Percentiles rank a stretch among this genome's conserved stretches.
Conservation (phyloP, 768 basidiomycete species). For the Lactifluus echinatus region DNA sequence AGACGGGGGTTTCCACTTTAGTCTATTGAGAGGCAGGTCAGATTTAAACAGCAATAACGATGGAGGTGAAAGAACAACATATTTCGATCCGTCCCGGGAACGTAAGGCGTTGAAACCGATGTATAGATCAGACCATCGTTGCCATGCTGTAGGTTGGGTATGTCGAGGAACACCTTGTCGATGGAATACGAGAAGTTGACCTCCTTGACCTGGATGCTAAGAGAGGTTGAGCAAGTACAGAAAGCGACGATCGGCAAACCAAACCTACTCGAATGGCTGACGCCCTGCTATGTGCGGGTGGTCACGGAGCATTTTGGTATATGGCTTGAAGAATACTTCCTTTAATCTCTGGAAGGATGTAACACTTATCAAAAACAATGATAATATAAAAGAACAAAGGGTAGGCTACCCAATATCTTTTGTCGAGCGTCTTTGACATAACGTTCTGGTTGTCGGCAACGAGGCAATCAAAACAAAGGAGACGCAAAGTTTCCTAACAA, state of each 20-base stretch:
- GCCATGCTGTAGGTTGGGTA: constrained; percentile 80
- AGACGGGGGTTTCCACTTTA: constrained; percentile 98
- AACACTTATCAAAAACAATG: neutral
- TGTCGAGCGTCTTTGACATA: constrained; percentile 74
- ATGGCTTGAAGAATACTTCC: constrained; percentile 78
- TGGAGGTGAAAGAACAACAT: constrained; percentile 44
- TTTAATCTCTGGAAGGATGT: constrained; percentile 59
- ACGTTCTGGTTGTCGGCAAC: constrained; percentile 81
- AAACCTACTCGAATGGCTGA: constrained; percentile 78
- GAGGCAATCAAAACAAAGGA: constrained; percentile 88
- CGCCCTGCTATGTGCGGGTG: constrained; percentile 54
- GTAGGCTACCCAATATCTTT: constrained; percentile 76
- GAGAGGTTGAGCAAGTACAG: neutral
- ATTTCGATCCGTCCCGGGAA: constrained; percentile 70
- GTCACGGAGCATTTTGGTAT: constrained; percentile 56
- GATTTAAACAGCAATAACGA: neutral
- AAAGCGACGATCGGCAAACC: neutral
- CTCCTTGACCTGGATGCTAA: constrained; percentile 78
- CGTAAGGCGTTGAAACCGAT: constrained; percentile 75
- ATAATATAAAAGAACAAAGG: neutral
- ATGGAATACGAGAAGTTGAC: constrained; percentile 84
- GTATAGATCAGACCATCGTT: constrained; percentile 98
- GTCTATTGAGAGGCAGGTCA: constrained; percentile 35
- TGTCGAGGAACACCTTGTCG: constrained; percentile 80
- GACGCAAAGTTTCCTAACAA: constrained; percentile 66